phyloP scores from a whole-genome alignment of 148 eudicot genomes.

The Bassia scoparia region DNA sequence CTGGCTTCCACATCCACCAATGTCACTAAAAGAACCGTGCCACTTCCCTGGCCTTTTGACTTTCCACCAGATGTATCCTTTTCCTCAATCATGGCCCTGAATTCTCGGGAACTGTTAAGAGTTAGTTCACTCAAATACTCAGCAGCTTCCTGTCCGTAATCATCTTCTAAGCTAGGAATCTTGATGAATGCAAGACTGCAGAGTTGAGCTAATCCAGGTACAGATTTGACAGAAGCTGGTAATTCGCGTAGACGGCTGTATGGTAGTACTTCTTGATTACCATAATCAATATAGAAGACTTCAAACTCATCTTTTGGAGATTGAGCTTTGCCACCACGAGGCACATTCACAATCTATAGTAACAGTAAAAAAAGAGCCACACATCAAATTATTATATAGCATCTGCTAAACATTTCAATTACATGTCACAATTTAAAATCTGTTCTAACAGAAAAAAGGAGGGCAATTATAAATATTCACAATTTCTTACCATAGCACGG shows the following conservation, averaged over 20 bases:
- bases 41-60: slow-evolving; percentile 90
- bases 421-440: background rate
- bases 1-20: slow-evolving; percentile 52
- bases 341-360: slow-evolving; percentile 50
- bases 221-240: slow-evolving; percentile 60
- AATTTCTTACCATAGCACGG: slow-evolving; percentile 75
- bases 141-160: slow-evolving; percentile 90
- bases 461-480: background rate
- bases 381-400: background rate
- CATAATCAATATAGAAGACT: slow-evolving; percentile 90
- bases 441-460: background rate
- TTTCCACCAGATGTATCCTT: slow-evolving; percentile 80
- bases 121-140: slow-evolving; percentile 52
- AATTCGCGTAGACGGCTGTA: slow-evolving; percentile 62
- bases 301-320: slow-evolving; percentile 66
- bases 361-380: background rate
- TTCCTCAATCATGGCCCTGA: slow-evolving; percentile 74
- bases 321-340: slow-evolving; percentile 55
- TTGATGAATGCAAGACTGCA: slow-evolving; percentile 81
- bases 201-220: slow-evolving; percentile 73
- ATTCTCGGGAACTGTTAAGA: slow-evolving; percentile 54
- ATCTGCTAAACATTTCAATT: background rate
- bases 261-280: slow-evolving; percentile 83
- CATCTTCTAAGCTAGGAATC: slow-evolving; percentile 75
- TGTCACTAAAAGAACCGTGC: slow-evolving; percentile 59